These are phyloP conservation scores for Sclerotinia borealis DNA, from an alignment of 2,329 filamentous ascomycete species.

Conservation along the genomic window DNA sequence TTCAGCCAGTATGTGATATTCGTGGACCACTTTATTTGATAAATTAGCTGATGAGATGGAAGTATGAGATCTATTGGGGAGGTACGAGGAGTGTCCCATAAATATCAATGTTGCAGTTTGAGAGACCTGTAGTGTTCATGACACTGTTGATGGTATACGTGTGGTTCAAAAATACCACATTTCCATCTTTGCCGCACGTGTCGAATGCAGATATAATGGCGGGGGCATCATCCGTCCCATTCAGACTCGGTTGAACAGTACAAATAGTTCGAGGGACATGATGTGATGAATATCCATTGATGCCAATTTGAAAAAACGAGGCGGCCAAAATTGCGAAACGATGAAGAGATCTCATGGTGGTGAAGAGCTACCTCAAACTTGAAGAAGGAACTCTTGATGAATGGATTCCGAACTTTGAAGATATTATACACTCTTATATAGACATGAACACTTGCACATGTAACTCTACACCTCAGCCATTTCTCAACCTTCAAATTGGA, in stretches of 20 bases:
- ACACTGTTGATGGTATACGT: conserved; percentile 41
- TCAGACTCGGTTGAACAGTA: neutral
- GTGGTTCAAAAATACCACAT: conserved; percentile 37
- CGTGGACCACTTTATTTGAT: neutral
- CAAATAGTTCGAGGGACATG: neutral
- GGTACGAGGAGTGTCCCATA: conserved; percentile 42
- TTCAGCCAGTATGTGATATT: conserved; percentile 12
- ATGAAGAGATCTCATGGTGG: neutral
- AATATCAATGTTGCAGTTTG: conserved; percentile 42
- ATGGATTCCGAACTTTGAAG: neutral
- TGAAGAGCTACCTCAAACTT: neutral
- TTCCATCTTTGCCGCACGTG: conserved; percentile 36
- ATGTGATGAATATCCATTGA: neutral
- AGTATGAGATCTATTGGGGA: conserved; percentile 25
- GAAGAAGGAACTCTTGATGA: neutral
- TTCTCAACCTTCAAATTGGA: neutral
- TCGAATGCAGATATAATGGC: conserved; percentile 38
- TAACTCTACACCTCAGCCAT: neutral
- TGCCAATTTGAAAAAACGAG: neutral
- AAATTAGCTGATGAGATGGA: conserved; percentile 32
- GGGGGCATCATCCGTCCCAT: conserved; percentile 26
- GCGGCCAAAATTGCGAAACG: neutral
- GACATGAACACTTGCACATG: too few relatives aligned
- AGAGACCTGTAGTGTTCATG: conserved; percentile 40
- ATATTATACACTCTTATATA: neutral